Base-by-base conservation (phyloP, 1,284 basidiomycete species). In the Macrocybe sp. region DNA sequence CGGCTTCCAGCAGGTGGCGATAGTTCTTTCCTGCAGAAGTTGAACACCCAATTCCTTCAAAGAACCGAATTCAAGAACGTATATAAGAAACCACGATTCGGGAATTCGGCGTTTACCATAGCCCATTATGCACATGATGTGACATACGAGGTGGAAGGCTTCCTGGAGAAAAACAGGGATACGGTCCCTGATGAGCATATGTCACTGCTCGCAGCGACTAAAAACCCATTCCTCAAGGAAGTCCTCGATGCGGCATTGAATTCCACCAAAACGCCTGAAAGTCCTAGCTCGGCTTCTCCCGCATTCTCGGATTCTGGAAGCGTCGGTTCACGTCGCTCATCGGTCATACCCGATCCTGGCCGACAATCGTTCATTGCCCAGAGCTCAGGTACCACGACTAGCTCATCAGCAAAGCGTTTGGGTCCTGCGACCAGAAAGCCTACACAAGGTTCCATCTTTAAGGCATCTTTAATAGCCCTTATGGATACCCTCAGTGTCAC, bases 121-220 rank as follows among this genome's bases (percentile, higher is more conserved):
- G 90, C 95, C 6, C 97, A 99, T 65, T 99, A 99, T 65, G 97
- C 97, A 6, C 76, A 95, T 58, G 95, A 99, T 65, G 97, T 99
- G 51, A 97, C 94, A 1, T 99, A 99, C 68, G 95, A 98, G 62
- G 93, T 89, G 6, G 96, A 98, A 53, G 95, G 97, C 11, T 99
- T 99, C 70, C 75, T 99, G 64, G 97, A 99, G 70, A 99, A 99
- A 77, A 99, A 99, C 64, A 78, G 95, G 46, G 97, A 99, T 67
- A 97, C 97, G 1, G 97, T 99, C 2, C 97, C 97, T 0, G 97
- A 99, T 60, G 97, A 99, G 63, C 96, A 97, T 48, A 90, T 99
- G 76, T 73, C 81, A 6, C 74, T 99, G 8, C 78, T 99, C 32
- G 84, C 87, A 47, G 70, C 76, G 14, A 95, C 95, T 8, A 89